A percentile compares a stretch with the other conserved stretches of the same genome.
These are phyloP conservation scores for Ambrosia hybrid DNA, from an alignment of 140 eudicot species.

Conservation along the genomic window DNA sequence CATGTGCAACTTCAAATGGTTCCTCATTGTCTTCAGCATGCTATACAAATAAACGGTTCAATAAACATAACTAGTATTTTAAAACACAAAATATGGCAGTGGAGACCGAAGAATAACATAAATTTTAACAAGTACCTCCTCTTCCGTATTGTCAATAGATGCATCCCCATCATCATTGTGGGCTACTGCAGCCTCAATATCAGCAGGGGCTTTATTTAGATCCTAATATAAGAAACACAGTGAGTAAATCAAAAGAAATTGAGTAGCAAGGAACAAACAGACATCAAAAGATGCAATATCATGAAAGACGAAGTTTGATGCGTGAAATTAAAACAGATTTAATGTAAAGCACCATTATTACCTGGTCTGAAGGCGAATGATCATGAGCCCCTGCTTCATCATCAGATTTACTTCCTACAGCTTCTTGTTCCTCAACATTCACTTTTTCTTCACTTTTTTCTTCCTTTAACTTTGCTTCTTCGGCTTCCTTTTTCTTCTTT, in stretches of 20 bases:
- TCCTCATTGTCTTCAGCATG: constrained; percentile 42
- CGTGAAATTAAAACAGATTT: background rate
- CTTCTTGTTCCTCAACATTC: constrained; percentile 37
- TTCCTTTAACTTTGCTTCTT: constrained; percentile 54
- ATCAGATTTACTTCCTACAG: constrained; percentile 33
- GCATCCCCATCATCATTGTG: constrained; percentile 41
- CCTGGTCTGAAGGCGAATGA: constrained; percentile 50
- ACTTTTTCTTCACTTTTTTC: constrained; percentile 40
- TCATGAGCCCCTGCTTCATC: constrained; percentile 42
- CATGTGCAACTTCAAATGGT: constrained; percentile 35
- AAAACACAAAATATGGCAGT: background rate
- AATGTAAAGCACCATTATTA: constrained; percentile 24
- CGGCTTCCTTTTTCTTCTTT: constrained; percentile 66
- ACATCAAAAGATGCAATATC: constrained; percentile 23
- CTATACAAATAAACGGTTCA: constrained; percentile 29
- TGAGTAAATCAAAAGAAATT: constrained; percentile 5
- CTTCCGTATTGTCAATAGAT: constrained; percentile 35
- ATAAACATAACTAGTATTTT: constrained; percentile 16
- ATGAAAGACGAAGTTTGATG: constrained; percentile 11
- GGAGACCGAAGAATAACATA: constrained; percentile 8
- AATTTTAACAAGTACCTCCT: constrained; percentile 35
- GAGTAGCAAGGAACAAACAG: constrained; percentile 9
- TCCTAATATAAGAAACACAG: constrained; percentile 41
- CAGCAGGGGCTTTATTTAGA: constrained; percentile 34
- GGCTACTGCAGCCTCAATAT: constrained; percentile 32